Base-by-base conservation (phyloP, 225 moss, liverwort and hornwort species). In the Sphagnum contortum region DNA sequence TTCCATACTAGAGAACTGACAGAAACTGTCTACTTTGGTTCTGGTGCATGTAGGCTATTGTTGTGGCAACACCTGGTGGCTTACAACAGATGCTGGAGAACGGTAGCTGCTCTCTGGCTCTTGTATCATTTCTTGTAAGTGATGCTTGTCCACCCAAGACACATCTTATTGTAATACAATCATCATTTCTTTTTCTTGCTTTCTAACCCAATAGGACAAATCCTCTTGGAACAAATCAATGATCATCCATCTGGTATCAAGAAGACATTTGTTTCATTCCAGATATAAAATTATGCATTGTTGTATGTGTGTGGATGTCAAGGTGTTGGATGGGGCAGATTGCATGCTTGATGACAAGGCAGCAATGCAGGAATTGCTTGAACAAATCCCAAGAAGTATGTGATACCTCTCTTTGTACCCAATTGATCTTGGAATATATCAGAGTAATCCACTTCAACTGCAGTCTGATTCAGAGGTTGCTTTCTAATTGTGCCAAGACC, bases 291-390 rank as follows among this genome's bases (percentile, higher is more conserved):
- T 29, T 29, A 29, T 29, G 29, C 29, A 29, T 29, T 29, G 29
- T 29, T 29, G 29, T 29, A 29, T 29, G 1, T 29, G 29, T 29
- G 29, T 29, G 29, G 29, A 29, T 29, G 9, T 68, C n/a, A 66
- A 88, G 87, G 88, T 89, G 50, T 70, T 89, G 58, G 80, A 85
- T 75, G 85, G 83, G 69, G 88, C 83, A 54, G 88, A 89, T 69
- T 78, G 76, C 69, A 80, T 89, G 85, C 53, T 89, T 9, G 76
- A 85, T 71, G 64, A 73, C 46, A 83, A 84, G 70, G 79, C 83
- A 62, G 72, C 74, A 9, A 75, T 91, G 55, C 78, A 71, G 4
- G 72, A 70, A 8, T 77, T 83, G 48, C 68, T 83, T 50, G 67
- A 71, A 57, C 62, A 79, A 73, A 79, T 73, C 48, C 60, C 73